Base-by-base conservation (phyloP, 768 basidiomycete genomes). In the Pleurotus tuber-regium region DNA sequence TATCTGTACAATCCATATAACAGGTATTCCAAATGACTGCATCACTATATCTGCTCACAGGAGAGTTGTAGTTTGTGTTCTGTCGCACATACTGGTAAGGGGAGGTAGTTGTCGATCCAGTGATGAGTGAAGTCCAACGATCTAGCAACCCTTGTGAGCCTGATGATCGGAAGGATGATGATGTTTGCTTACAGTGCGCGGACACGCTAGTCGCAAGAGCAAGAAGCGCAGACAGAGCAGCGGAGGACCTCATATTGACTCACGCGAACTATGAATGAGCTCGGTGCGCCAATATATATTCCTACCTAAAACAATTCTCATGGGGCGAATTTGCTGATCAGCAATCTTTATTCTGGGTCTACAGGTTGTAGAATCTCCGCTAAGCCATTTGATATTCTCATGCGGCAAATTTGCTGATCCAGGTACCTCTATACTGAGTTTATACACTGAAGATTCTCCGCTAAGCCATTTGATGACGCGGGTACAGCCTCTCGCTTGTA, bases 21-120 rank as follows among this genome's bases (percentile, higher is more conserved):
- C 24, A 35, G 23, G 23, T 4, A 23, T 39, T 24, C 30, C 8
- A 19, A 19, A 19, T 3, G 18, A 40, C 19, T 44, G 18, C 26
- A 18, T 16, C 8, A 29, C 2, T 1, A 57, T 62, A 8, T 23
- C 75, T 71, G 2, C 75, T 74, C 26, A 62, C 61, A 14, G 68
- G 70, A 25, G 60, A 64, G 52, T 77, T 63, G 60, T 59, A 76
- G 63, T 79, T 79, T 64, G 77, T 75, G 14, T 76, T 77, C 57
- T 68, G 51, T 19, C 76, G 69, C 48, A 77, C 69, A 54, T 76
- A 68, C 19, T 60, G 56, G 76, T 75, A 78, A 14, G 62, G 62
- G 4, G 71, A 50, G 8, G 72, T 72, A 9, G 61, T 67, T 18
- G 55, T 57, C 5, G 76, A 75, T 21, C 68, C 67, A 12, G 70